phyloP scores from a whole-genome alignment of 2,329 filamentous ascomycete genomes.

The Cladosporium phlei region DNA sequence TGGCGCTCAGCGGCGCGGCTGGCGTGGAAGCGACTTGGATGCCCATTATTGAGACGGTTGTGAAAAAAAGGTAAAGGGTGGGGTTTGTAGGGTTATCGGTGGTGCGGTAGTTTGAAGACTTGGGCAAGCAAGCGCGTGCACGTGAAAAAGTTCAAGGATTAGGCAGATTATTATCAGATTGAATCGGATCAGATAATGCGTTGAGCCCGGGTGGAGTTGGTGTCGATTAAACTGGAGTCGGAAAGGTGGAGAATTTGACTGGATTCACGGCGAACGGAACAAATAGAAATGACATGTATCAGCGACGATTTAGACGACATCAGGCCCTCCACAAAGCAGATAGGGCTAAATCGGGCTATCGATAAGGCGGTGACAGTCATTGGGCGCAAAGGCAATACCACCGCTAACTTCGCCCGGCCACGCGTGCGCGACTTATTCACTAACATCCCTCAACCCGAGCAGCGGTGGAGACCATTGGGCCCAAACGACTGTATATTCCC shows the following conservation, averaged over 20 bases:
- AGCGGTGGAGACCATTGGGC: conserved; percentile 9
- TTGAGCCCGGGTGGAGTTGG: neutral
- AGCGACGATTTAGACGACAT: no score
- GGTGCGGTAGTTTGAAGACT: no score
- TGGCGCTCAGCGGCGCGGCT: conserved; percentile 30
- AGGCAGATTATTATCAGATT: neutral
- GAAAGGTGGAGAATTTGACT: no score
- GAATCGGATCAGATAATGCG: neutral
- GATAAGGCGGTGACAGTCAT: conserved; percentile 5
- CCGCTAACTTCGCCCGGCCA: neutral
- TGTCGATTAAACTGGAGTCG: no score
- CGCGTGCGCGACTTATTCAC: conserved; percentile 2
- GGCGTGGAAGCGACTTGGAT: conserved; percentile 30
- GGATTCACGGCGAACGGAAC: neutral
- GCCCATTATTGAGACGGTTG: no score
- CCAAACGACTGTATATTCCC: conserved; percentile 8
- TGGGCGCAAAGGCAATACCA: conserved; percentile 4
- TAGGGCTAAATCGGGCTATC: conserved; percentile 1
- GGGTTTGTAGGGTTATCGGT: neutral
- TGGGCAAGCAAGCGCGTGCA: neutral
- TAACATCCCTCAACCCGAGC: conserved; percentile 6
- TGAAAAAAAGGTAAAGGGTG: no score
- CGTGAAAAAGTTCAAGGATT: neutral
- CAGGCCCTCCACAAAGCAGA: neutral
- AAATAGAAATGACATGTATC: no score